Percentiles rank a stretch among this genome's conserved stretches.
Conservation (phyloP, 23 red algal genomes). For the Gracilariopsis chorda region DNA sequence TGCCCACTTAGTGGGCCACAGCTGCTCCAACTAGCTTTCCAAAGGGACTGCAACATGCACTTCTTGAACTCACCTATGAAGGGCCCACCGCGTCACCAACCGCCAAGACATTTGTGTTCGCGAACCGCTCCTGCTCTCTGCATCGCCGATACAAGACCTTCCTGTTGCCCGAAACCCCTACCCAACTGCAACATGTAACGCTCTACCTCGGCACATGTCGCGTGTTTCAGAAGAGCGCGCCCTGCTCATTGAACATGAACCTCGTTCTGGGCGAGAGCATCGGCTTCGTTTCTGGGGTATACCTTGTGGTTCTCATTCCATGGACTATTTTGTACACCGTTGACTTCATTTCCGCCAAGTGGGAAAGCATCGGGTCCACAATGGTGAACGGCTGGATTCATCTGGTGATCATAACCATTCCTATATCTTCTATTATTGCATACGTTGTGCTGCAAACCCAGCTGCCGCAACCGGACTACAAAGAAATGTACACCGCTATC, state of each 20-base stretch:
- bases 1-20: too few relatives aligned
- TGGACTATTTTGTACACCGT: constrained; percentile 46
- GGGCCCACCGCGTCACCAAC: too few relatives aligned
- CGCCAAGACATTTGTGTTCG: too few relatives aligned
- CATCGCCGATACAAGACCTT: too few relatives aligned
- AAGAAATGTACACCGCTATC: constrained; percentile 45
- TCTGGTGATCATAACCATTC: constrained; percentile 10
- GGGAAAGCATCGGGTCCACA: constrained; percentile 11
- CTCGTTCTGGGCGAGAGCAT: background rate
- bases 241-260: background rate
- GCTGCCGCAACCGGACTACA: constrained; percentile 51
- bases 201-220: too few relatives aligned
- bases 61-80: too few relatives aligned
- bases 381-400: constrained; percentile 9
- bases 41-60: too few relatives aligned
- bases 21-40: too few relatives aligned
- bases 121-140: too few relatives aligned
- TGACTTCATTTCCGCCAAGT: constrained; percentile 55
- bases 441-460: constrained; percentile 33
- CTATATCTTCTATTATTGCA: constrained; percentile 21
- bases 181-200: too few relatives aligned
- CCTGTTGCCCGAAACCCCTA: too few relatives aligned
- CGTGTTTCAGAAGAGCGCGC: too few relatives aligned
- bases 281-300: constrained; percentile 29
- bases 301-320: constrained; percentile 29